A percentile compares a stretch with the other conserved stretches of the same genome.
Conservation (phyloP, 2,329 filamentous ascomycete genomes). For the Venturia carpophila region DNA sequence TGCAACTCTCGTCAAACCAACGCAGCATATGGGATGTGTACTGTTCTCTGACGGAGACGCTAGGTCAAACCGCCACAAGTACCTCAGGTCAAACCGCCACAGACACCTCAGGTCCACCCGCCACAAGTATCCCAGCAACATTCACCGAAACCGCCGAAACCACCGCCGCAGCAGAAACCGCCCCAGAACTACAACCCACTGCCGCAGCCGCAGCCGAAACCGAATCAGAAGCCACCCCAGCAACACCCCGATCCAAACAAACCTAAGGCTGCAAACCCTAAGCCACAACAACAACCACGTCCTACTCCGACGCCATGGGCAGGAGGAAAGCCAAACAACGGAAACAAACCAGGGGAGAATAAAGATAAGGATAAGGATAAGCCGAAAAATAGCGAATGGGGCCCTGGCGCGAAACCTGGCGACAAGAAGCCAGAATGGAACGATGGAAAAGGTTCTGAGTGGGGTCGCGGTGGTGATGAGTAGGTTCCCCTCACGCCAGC, state of each 20-base stretch:
- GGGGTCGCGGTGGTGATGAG: constrained; percentile 1
- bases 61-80: too few relatives aligned
- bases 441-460: background rate
- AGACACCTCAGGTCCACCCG: too few relatives aligned
- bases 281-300: background rate
- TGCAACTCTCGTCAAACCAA: too few relatives aligned
- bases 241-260: background rate
- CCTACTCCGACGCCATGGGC: background rate
- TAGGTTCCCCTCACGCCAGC: background rate
- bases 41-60: too few relatives aligned
- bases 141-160: background rate
- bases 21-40: too few relatives aligned
- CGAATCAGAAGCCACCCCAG: background rate
- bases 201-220: background rate
- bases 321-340: background rate
- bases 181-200: background rate
- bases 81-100: too few relatives aligned
- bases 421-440: background rate
- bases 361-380: background rate
- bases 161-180: background rate
- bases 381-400: background rate
- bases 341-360: background rate
- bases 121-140: background rate
- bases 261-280: background rate
- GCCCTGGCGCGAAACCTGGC: background rate